A percentile compares a stretch with the other conserved stretches of the same genome.
Conservation (phyloP, 176 grass and related monocot genomes). For the Oryza longistaminata region DNA sequence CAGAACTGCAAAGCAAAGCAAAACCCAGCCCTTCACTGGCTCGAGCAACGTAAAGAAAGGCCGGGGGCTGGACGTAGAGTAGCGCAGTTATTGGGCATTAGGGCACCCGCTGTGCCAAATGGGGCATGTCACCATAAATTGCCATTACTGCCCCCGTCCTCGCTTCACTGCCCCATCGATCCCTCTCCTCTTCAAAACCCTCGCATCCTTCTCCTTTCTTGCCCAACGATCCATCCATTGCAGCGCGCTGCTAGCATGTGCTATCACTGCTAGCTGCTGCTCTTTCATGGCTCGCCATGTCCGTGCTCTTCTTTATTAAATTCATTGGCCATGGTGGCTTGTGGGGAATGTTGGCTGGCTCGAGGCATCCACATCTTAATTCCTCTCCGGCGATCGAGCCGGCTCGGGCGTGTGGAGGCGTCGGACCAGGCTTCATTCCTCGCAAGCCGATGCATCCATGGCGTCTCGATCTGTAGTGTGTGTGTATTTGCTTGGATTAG, state of each 20-base stretch:
- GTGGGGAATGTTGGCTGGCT: slow-evolving; percentile 98
- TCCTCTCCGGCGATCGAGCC: background rate
- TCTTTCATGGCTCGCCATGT: background rate
- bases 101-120: slow-evolving; percentile 52
- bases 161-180: background rate
- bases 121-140: slow-evolving; percentile 80
- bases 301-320: background rate
- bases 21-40: background rate
- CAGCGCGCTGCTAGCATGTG: background rate
- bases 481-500: slow-evolving; percentile 46
- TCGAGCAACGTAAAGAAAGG: slow-evolving; percentile 23
- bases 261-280: background rate
- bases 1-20: background rate
- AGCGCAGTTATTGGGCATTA: slow-evolving; percentile 42
- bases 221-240: slow-evolving; percentile 9
- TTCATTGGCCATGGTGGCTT: slow-evolving; percentile 51
- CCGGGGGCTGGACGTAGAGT: slow-evolving; percentile 6
- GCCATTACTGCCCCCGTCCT: slow-evolving; percentile 51
- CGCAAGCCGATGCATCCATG: slow-evolving; percentile 57
- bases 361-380: slow-evolving; percentile 55
- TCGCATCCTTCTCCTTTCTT: slow-evolving; percentile 20
- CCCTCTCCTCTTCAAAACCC: slow-evolving; percentile 46
- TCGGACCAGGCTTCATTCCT: slow-evolving; percentile 99
- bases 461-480: background rate
- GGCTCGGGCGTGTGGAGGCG: slow-evolving; percentile 37